Evolutionary conservation across 129 eudicot genomes (phyloP).

Genomic region (Apium graveolens): DNA sequence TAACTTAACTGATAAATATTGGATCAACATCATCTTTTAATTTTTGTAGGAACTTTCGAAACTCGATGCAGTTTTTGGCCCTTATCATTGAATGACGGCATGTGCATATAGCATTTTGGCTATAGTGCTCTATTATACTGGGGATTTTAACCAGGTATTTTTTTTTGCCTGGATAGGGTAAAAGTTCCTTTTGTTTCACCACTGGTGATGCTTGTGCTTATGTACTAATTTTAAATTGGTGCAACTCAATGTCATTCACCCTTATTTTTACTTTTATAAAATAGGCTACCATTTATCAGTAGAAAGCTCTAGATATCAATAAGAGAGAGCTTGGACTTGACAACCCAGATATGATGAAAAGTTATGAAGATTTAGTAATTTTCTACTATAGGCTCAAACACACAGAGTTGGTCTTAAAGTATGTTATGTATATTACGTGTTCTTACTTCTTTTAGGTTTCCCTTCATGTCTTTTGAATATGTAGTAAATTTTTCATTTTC

Average conservation of each 20-base stretch:
- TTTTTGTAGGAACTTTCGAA: no score
- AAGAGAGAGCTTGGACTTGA: constrained; percentile 98
- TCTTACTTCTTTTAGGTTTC: background rate
- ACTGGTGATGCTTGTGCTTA: no score
- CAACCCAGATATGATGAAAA: constrained; percentile 98
- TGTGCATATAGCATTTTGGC: no score
- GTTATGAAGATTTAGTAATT: constrained; percentile 94
- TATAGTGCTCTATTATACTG: no score
- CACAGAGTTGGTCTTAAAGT: constrained; percentile 93
- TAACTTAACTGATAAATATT: no score
- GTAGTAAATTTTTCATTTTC: background rate
- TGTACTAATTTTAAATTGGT: no score
- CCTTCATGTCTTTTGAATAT: background rate
- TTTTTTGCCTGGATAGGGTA: no score
- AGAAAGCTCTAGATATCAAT: constrained; percentile 93
- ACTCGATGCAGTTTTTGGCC: no score
- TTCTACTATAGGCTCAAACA: constrained; percentile 96
- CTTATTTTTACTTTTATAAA: background rate
- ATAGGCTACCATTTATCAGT: constrained; percentile 95
- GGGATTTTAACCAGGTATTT: no score
- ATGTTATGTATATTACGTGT: constrained; percentile 9
- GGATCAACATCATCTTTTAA: no score
- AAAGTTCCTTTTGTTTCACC: no score
- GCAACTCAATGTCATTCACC: background rate
- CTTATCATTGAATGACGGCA: no score